Evolutionary conservation across 345 rosid genomes (phyloP).

Genomic region (Eucalyptus shirleyi): DNA sequence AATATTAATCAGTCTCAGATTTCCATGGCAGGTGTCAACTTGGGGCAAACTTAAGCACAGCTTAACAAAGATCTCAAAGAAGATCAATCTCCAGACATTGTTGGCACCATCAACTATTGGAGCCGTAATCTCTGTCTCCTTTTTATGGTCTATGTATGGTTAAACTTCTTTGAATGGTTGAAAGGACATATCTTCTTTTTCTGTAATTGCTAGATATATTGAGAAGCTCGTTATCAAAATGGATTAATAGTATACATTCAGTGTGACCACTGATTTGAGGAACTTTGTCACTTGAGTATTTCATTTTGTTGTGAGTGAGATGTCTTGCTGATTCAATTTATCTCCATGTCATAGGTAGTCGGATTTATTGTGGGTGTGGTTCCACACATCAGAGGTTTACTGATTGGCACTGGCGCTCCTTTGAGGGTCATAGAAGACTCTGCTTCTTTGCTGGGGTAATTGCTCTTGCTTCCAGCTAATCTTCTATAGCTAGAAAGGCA

Average conservation of each 20-base stretch:
- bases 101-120: conserved; percentile 27
- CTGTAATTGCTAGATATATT: neutral
- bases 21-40: conserved; percentile 2
- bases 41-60: neutral
- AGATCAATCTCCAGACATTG: conserved; percentile 12
- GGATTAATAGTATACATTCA: neutral
- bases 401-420: conserved; percentile 26
- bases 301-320: neutral
- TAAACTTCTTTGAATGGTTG: neutral
- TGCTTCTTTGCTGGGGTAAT: conserved; percentile 28
- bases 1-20: neutral
- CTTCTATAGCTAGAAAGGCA: neutral
- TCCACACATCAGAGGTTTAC: conserved; percentile 10
- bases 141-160: neutral
- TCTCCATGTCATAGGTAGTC: conserved; percentile 2
- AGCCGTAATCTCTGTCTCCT: conserved; percentile 4
- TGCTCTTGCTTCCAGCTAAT: neutral
- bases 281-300: neutral
- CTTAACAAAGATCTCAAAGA: neutral
- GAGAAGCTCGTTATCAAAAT: neutral
- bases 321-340: neutral
- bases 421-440: conserved; percentile 20
- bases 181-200: neutral
- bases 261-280: neutral
- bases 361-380: conserved; percentile 29